A percentile compares a stretch with the other conserved stretches of the same genome.
Evolutionary conservation across 805 yeast genomes (phyloP).

Genomic region (Candida morakotiae): DNA sequence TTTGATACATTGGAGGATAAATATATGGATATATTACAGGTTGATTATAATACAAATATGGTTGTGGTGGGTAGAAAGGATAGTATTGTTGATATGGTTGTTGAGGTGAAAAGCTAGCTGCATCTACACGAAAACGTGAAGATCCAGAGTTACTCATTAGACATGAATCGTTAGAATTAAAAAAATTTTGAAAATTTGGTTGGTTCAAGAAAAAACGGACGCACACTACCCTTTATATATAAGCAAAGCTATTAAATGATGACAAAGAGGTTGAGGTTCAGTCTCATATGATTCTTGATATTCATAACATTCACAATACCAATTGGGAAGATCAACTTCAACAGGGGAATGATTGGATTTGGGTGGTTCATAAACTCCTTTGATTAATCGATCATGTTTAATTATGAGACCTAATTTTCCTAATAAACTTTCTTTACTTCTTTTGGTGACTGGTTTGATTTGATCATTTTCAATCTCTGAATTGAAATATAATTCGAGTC

Average conservation of each 20-base stretch:
- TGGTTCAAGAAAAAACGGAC: neutral
- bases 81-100: slow-evolving; percentile 3
- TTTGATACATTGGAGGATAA: neutral
- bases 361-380: neutral
- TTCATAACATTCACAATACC: slow-evolving; percentile 30
- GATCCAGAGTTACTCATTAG: slow-evolving; percentile 26
- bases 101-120: slow-evolving; percentile 32
- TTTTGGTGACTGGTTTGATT: neutral
- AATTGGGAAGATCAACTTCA: slow-evolving; percentile 19
- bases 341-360: neutral
- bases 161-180: slow-evolving; percentile 1
- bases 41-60: slow-evolving; percentile 1
- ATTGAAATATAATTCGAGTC: slow-evolving; percentile 12
- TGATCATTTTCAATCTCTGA: neutral
- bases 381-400: neutral
- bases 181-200: slow-evolving; percentile 1
- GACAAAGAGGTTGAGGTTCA: slow-evolving; percentile 16
- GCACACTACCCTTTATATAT: neutral
- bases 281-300: slow-evolving; percentile 13
- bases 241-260: slow-evolving; percentile 18
- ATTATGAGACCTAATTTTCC: neutral
- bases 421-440: neutral
- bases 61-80: slow-evolving; percentile 12
- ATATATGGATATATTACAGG: slow-evolving; percentile 7
- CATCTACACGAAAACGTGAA: slow-evolving; percentile 36